These are phyloP conservation scores for Dothiorella sarmentorum DNA, from an alignment of 2,329 filamentous ascomycete species.

Conservation along the genomic window DNA sequence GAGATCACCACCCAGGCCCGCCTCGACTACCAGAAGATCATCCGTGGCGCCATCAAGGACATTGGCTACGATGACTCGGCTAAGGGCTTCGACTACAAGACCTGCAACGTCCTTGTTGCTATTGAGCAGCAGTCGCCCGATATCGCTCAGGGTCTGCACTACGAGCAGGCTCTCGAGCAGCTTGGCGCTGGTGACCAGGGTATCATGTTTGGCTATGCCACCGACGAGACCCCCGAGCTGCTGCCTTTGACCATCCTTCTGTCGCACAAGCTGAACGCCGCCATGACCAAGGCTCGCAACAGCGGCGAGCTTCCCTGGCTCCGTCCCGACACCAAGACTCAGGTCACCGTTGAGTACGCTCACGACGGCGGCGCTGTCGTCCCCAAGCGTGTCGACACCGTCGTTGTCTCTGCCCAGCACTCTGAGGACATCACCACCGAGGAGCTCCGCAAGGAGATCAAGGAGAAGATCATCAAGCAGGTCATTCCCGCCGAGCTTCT, in stretches of 20 bases:
- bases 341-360: constrained; percentile 98
- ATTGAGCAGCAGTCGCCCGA: constrained; percentile 99
- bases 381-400: constrained; percentile 88
- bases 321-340: constrained; percentile 98
- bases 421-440: constrained; percentile 83
- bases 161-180: constrained; percentile 95
- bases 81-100: constrained; percentile 99
- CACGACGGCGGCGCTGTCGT: constrained; percentile 93
- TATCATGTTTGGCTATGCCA: constrained; percentile 99
- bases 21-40: constrained; percentile 97
- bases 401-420: constrained; percentile 96
- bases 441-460: constrained; percentile 88
- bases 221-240: constrained; percentile 96
- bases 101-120: constrained; percentile 94
- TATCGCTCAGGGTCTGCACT: constrained; percentile 98
- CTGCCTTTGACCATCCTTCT: constrained; percentile 91
- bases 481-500: constrained; percentile 91
- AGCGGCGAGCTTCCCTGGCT: constrained; percentile 89
- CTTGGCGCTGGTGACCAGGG: constrained; percentile 99
- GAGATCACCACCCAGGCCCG: constrained; percentile 97
- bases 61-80: constrained; percentile 96
- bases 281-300: constrained; percentile 85
- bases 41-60: constrained; percentile 92
- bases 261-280: constrained; percentile 94
- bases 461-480: constrained; percentile 95